These are phyloP conservation scores for Perkinsus olseni DNA, from an alignment of 169 alveolate species.

Conservation along the genomic window DNA sequence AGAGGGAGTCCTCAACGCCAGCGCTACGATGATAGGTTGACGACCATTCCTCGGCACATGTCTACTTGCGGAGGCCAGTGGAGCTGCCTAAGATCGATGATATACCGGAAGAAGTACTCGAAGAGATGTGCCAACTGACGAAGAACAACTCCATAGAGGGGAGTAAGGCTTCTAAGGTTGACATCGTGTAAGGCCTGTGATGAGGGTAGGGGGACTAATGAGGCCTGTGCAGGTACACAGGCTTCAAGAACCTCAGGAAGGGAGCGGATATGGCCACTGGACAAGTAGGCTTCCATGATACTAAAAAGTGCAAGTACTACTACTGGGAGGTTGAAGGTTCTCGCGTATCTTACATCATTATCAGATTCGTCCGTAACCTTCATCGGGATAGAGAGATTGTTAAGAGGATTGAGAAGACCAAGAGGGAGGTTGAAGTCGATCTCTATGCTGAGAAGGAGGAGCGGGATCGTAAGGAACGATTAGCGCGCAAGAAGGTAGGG, in stretches of 20 bases:
- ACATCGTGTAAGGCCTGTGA: constrained; percentile 59
- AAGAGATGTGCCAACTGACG: constrained; percentile 47
- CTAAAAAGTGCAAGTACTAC: neutral
- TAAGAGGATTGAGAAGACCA: constrained; percentile 45
- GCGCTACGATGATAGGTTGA: constrained; percentile 36
- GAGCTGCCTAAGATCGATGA: constrained; percentile 39
- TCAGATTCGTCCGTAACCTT: constrained; percentile 26
- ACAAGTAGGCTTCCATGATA: neutral
- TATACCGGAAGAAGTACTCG: constrained; percentile 31
- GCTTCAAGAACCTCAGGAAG: constrained; percentile 53
- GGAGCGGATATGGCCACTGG: constrained; percentile 13
- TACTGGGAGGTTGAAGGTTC: neutral
- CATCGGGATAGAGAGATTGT: constrained; percentile 48
- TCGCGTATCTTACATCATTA: neutral
- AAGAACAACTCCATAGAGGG: constrained; percentile 43
- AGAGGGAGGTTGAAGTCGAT: constrained; percentile 30
- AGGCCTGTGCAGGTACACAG: constrained; percentile 50
- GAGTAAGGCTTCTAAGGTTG: constrained; percentile 38
- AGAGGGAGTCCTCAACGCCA: too few species aligned
- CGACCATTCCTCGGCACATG: constrained; percentile 66
- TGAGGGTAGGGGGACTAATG: constrained; percentile 17
- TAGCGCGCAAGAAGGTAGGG: neutral
- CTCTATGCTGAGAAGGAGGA: neutral
- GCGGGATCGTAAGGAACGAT: neutral
- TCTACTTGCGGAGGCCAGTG: constrained; percentile 40